These are phyloP conservation scores for Nakazawaea siamensis DNA, from an alignment of 805 yeast species.

Conservation along the genomic window DNA sequence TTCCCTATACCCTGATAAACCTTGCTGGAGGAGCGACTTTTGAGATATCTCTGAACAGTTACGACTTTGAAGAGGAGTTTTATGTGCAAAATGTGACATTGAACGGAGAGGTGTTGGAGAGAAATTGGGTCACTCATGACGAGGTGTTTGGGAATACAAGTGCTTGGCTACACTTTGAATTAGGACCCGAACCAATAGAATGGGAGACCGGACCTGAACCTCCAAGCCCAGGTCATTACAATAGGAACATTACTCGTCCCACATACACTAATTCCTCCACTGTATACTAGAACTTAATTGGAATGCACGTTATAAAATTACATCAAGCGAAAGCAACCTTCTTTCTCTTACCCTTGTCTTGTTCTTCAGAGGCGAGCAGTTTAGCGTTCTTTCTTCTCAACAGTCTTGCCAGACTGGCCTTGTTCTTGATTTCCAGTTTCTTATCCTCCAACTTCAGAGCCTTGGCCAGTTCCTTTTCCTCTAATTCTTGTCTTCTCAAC, in stretches of 20 bases:
- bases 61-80: constrained; percentile 15
- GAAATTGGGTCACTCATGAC: constrained; percentile 26
- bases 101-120: constrained; percentile 19
- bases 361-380: constrained; percentile 15
- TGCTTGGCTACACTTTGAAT: constrained; percentile 11
- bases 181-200: constrained; percentile 13
- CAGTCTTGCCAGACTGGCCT: constrained; percentile 62
- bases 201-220: constrained; percentile 23
- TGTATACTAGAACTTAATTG: too few relatives aligned
- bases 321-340: constrained; percentile 41
- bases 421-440: constrained; percentile 67
- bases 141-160: constrained; percentile 23
- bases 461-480: constrained; percentile 70
- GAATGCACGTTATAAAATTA: too few relatives aligned
- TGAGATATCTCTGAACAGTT: constrained; percentile 1
- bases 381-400: constrained; percentile 53
- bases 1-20: constrained; percentile 16
- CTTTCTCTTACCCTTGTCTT: constrained; percentile 24
- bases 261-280: too few relatives aligned
- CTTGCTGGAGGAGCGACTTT: constrained; percentile 17
- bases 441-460: constrained; percentile 62
- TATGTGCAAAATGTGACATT: constrained; percentile 23
- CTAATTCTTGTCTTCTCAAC: constrained; percentile 78
- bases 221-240: constrained; percentile 20
- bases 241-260: too few relatives aligned